A percentile compares a stretch with the other conserved stretches of the same genome.
phyloP scores from a whole-genome alignment of 1,139 yeast species.

The Geotrichum carabidarum region DNA sequence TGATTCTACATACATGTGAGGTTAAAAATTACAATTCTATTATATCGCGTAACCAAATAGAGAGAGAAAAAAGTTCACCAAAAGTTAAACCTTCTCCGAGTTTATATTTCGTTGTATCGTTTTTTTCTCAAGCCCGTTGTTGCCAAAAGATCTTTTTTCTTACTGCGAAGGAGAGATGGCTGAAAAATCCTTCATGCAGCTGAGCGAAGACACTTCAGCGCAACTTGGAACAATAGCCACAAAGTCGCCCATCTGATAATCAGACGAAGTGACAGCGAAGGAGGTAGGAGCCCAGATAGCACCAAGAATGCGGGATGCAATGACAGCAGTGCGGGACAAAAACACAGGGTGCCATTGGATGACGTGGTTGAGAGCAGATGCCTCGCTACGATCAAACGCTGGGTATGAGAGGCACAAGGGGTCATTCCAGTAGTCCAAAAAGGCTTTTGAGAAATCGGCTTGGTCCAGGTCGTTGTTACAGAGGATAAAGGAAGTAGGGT shows the following conservation, averaged over 20 bases:
- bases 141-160: background rate
- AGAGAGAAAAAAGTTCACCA: no score
- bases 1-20: no score
- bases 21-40: no score
- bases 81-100: no score
- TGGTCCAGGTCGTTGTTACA: slow-evolving; percentile 47
- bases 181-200: slow-evolving; percentile 1
- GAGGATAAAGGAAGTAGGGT: slow-evolving; percentile 66
- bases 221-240: background rate
- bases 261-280: background rate
- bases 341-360: slow-evolving; percentile 91
- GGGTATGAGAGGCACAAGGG: slow-evolving; percentile 60
- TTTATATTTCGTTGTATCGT: no score
- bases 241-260: background rate
- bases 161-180: background rate
- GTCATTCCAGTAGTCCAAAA: slow-evolving; percentile 74
- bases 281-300: slow-evolving; percentile 31
- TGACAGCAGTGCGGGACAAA: slow-evolving; percentile 63
- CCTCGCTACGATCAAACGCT: slow-evolving; percentile 52
- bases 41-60: no score
- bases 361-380: slow-evolving; percentile 69
- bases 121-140: no score
- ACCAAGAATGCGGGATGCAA: slow-evolving; percentile 56
- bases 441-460: slow-evolving; percentile 48
- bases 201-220: background rate